Evolutionary conservation across 495 filamentous ascomycete genomes (phyloP).

Genomic region (Platismatia glauca): DNA sequence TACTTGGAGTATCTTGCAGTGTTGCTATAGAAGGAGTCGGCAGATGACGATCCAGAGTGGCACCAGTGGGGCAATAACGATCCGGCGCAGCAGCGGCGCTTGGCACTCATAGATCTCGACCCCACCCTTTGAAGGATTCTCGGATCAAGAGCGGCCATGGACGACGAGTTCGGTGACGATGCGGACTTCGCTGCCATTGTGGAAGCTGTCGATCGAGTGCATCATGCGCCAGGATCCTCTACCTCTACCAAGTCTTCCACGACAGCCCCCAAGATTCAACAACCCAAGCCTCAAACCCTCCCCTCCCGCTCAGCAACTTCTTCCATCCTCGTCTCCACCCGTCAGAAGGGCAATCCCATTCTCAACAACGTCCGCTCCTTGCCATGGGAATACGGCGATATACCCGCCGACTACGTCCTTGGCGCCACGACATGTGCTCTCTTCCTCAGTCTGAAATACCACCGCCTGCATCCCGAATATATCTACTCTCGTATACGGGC

Average conservation of each 20-base stretch:
- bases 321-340: conserved; percentile 72
- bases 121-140: no score
- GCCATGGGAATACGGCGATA: conserved; percentile 97
- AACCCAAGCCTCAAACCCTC: conserved; percentile 80
- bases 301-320: conserved; percentile 58
- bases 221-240: conserved; percentile 28
- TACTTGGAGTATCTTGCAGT: not conserved
- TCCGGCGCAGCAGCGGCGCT: conserved; percentile 3
- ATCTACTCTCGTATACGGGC: conserved; percentile 84
- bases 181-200: conserved; percentile 48
- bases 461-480: conserved; percentile 94
- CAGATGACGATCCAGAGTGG: no score
- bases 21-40: not conserved
- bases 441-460: conserved; percentile 93
- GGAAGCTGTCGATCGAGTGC: conserved; percentile 34
- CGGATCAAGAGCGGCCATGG: no score
- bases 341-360: conserved; percentile 93
- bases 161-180: conserved; percentile 53
- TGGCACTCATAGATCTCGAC: no score
- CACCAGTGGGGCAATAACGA: not conserved
- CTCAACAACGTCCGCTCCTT: conserved; percentile 69
- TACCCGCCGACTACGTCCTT: conserved; percentile 84
- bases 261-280: conserved; percentile 53
- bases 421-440: conserved; percentile 82
- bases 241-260: conserved; percentile 18